Conservation (phyloP, 768 basidiomycete species). For the Tulasnella sp. region DNA sequence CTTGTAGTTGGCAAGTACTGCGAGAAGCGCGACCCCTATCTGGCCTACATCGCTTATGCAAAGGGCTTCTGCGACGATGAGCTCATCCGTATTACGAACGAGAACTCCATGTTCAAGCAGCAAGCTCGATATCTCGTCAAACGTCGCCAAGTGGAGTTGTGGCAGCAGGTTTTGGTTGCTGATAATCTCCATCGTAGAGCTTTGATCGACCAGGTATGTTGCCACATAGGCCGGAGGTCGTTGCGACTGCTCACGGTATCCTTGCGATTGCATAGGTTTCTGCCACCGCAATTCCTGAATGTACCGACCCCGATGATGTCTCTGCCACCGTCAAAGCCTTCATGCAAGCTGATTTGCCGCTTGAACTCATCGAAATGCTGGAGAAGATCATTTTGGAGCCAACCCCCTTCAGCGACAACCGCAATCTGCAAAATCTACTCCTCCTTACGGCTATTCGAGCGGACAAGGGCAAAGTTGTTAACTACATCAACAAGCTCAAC, state of each 20-base stretch:
- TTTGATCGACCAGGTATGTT: slow-evolving; percentile 80
- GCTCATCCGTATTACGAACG: slow-evolving; percentile 93
- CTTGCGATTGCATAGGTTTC: slow-evolving; percentile 55
- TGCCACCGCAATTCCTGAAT: slow-evolving; percentile 92
- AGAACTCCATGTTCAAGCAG: slow-evolving; percentile 99
- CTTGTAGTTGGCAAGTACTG: slow-evolving; percentile 98
- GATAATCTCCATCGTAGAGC: slow-evolving; percentile 91
- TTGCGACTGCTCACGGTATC: slow-evolving; percentile 5
- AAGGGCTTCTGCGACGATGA: slow-evolving; percentile 99
- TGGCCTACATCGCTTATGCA: slow-evolving; percentile 98
- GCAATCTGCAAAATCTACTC: slow-evolving; percentile 90
- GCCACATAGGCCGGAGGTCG: background rate
- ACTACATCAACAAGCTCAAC: slow-evolving; percentile 95
- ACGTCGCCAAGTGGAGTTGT: slow-evolving; percentile 89
- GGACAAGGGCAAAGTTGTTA: slow-evolving; percentile 97
- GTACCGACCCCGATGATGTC: slow-evolving; percentile 97
- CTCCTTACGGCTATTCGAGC: slow-evolving; percentile 94
- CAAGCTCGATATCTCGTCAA: slow-evolving; percentile 97
- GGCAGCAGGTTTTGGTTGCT: slow-evolving; percentile 86
- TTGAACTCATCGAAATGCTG: slow-evolving; percentile 92
- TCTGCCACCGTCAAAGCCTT: slow-evolving; percentile 98
- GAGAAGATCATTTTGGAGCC: slow-evolving; percentile 99
- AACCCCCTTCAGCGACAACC: slow-evolving; percentile 96
- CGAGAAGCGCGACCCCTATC: slow-evolving; percentile 95
- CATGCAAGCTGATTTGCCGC: slow-evolving; percentile 92